These are phyloP conservation scores for Pichia sp. DNA, from an alignment of 1,139 yeast genomes.

Conservation along the genomic window DNA sequence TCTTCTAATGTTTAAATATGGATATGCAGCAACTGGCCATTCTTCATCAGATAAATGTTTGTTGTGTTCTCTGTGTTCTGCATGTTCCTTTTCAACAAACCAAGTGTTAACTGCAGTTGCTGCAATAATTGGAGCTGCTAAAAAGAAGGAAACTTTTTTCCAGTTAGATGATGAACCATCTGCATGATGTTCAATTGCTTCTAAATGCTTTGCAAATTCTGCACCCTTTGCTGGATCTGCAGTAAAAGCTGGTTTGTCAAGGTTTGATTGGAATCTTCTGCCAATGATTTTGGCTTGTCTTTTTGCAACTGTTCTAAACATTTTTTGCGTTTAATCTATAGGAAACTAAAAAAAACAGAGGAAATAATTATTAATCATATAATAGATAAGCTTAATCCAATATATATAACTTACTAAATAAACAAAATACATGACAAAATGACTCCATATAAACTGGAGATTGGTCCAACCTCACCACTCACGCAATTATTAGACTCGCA, in stretches of 20 bases:
- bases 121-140: constrained; percentile 77
- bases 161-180: constrained; percentile 67
- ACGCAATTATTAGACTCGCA: neutral
- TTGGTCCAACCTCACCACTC: neutral
- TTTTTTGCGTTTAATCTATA: constrained; percentile 7
- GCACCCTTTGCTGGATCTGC: constrained; percentile 48
- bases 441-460: neutral
- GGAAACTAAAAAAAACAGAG: neutral
- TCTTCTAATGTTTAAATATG: constrained; percentile 81
- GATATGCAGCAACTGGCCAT: constrained; percentile 79
- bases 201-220: constrained; percentile 40
- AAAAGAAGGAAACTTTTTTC: constrained; percentile 74
- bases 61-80: constrained; percentile 80
- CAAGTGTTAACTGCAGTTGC: constrained; percentile 75
- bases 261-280: constrained; percentile 28
- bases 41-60: constrained; percentile 76
- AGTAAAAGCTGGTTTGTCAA: constrained; percentile 27
- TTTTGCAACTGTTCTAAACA: constrained; percentile 26
- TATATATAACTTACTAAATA: neutral
- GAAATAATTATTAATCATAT: no score
- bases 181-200: constrained; percentile 71
- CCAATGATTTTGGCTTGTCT: constrained; percentile 23
- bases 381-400: no score
- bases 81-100: constrained; percentile 78
- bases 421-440: neutral